Base-by-base conservation (phyloP, 306 rosid species). In the Arachis hypogaea region DNA sequence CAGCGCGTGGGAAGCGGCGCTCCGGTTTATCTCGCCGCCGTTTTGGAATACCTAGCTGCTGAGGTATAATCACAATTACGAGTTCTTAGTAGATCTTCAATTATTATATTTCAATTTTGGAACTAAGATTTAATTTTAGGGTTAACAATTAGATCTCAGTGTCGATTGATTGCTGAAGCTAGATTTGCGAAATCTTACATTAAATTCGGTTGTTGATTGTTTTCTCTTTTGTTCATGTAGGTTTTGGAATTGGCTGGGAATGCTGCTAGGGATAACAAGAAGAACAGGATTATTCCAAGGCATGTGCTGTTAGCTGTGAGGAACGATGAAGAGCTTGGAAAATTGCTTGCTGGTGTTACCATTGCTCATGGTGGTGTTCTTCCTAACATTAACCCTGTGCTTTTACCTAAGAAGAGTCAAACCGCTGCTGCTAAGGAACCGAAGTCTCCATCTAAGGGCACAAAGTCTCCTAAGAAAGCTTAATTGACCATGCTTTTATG, bases 11-110 rank as follows among this genome's bases (percentile, higher is more conserved):
- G 92, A 4, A 67, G 83, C 2, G 96, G 96, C 7, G 96, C 96
- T 55, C 92, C 96, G 11, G 90, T 89, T 5, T 89, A 89, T 79
- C 62, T 89, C 79, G 96, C 96, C 30, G 96, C 96, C 22, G 96
- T 89, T 5, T 85, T 89, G 0, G 96, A 89, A 72, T 89, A 89
- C 76, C 79, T 89, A 7, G 96, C 92, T 12, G 96, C 96, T 18
- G 96, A 89, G 76, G 96, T 89, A 36, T n/a, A n/a, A 52, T 11
- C 22, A 14, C 10, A 58, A 6, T 28, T 10, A 33, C 4, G 38
- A 33, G 3, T 33, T 33, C 38, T 33, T 3, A 0, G 1, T 42
- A 7, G 56, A 43, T 70, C 57, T 58, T 18, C 4, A 5, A 49
- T 7, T 58, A 5, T 52, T n/a, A 3, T 12, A 14, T 30, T 40